Evolutionary conservation across 768 basidiomycete species (phyloP).

Genomic region (Phylloporus scabripes): DNA sequence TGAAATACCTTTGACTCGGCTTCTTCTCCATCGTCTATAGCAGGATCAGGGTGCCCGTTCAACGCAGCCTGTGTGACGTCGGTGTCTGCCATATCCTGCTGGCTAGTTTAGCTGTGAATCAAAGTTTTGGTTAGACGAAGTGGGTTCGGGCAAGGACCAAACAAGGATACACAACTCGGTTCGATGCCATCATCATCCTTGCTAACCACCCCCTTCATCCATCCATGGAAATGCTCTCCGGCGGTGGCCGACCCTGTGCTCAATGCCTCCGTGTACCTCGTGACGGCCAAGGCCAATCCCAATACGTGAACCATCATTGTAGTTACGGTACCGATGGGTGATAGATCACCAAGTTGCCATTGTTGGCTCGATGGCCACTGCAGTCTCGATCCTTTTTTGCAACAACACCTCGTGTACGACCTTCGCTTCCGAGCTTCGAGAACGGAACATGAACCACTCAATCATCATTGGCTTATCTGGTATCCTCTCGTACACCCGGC

Average conservation of each 20-base stretch:
- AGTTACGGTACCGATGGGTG: constrained; percentile 28
- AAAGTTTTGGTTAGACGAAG: constrained; percentile 20
- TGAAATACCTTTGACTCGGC: constrained; percentile 52
- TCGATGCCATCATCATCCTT: not conserved
- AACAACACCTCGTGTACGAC: constrained; percentile 17
- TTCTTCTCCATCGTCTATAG: constrained; percentile 57
- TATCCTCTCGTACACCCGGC: not conserved
- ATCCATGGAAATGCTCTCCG: not conserved
- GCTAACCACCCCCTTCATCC: not conserved
- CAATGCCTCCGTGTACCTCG: constrained; percentile 21
- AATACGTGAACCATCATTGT: constrained; percentile 26
- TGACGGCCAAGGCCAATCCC: constrained; percentile 19
- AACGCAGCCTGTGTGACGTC: constrained; percentile 40
- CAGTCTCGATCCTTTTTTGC: constrained; percentile 13
- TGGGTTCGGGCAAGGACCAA: constrained; percentile 12
- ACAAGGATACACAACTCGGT: constrained; percentile 24
- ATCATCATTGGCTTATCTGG: constrained; percentile 12
- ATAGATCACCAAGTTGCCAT: constrained; percentile 22
- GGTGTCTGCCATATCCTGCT: constrained; percentile 44
- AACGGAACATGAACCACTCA: constrained; percentile 21
- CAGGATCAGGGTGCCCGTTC: constrained; percentile 25
- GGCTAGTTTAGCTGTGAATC: constrained; percentile 10
- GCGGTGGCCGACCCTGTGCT: constrained; percentile 2
- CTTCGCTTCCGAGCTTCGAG: constrained; percentile 24
- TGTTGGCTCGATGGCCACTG: constrained; percentile 3